These are phyloP conservation scores for Globisporangium yorkense DNA, from an alignment of 352 stramenopile species.

Conservation along the genomic window DNA sequence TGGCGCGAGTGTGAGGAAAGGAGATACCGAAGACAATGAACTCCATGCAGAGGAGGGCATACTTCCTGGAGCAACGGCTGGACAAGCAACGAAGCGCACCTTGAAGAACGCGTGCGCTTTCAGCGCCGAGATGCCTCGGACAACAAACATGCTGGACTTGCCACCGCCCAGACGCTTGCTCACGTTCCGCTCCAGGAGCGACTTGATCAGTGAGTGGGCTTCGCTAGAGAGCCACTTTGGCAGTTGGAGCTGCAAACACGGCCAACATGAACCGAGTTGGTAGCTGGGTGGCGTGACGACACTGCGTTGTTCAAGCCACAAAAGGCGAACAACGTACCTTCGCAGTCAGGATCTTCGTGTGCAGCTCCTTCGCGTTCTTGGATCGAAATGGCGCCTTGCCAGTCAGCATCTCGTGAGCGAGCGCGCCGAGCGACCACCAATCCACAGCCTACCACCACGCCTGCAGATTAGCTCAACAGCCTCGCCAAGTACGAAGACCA, in stretches of 20 bases:
- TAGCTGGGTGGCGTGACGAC: background rate
- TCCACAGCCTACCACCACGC: conserved; percentile 47
- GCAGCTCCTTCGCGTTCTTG: conserved; percentile 63
- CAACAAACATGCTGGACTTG: conserved; percentile 97
- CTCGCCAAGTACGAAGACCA: background rate
- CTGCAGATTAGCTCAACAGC: background rate
- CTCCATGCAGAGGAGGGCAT: too few relatives aligned
- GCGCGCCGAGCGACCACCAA: conserved; percentile 80
- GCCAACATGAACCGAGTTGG: background rate
- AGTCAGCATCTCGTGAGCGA: conserved; percentile 77
- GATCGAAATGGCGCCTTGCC: conserved; percentile 67
- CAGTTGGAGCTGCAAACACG: conserved; percentile 42
- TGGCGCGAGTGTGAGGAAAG: conserved; percentile 4
- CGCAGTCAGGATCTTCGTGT: conserved; percentile 71
- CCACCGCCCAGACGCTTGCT: conserved; percentile 91
- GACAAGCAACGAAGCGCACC: conserved; percentile 18
- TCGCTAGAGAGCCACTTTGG: conserved; percentile 79
- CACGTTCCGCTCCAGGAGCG: conserved; percentile 95
- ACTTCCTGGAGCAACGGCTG: too few relatives aligned
- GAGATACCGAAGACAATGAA: too few relatives aligned
- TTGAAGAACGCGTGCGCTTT: conserved; percentile 95
- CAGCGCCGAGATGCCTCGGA: conserved; percentile 93
- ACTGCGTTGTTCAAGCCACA: background rate
- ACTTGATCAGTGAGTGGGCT: conserved; percentile 93
- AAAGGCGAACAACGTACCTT: conserved; percentile 26